Base-by-base conservation (phyloP, 1,284 basidiomycete species). In the Cutaneotrichosporon sp. region DNA sequence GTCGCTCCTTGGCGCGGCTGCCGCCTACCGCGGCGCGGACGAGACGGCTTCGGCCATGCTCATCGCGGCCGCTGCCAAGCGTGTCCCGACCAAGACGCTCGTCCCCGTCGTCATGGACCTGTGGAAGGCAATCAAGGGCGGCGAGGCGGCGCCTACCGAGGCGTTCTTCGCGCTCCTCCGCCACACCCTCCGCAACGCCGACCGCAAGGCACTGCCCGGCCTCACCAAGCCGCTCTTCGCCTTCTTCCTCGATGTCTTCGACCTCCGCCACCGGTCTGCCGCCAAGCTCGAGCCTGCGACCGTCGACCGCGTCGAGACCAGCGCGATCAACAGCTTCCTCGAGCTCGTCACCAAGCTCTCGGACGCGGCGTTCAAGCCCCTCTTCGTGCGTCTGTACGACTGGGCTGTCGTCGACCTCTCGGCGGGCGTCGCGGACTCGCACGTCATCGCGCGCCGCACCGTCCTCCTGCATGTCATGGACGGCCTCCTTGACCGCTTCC, bases 291-390 rank as follows among this genome's bases (percentile, higher is more conserved):
- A 75, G 63, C 54, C 66, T 68, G 47, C 74, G 72, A 51, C 67
- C 70, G 24, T 74, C 67, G 66, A 72, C 47, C 64, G 52, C 10
- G 72, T 83, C 62, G 83, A 84, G 71, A 75, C 76, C 49, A 77
- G 76, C 38, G 77, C 81, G 2, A 77, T 92, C 64, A 80, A 83
- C 2, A 88, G 92, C 3, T 98, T 97, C 83, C 83, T 90, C 24
- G 89, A 95, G 74, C 82, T 98, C 18, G 91, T 95, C 11, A 86
- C 93, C 65, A 97, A 97, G 80, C 84, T 99, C 56, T 97, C 95
- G 72, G 97, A 99, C 73, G 86, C 87, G 0, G 85, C 89, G 0
- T 98, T 99, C 87, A 87, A 88, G 68, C 95, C 95, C 2, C 81
- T 98, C 20, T 97, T 97, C 83, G 87, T 94, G 63, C 88, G 89